Conservation (phyloP, 176 grass and related monocot genomes). For the Lolium rigidum region DNA sequence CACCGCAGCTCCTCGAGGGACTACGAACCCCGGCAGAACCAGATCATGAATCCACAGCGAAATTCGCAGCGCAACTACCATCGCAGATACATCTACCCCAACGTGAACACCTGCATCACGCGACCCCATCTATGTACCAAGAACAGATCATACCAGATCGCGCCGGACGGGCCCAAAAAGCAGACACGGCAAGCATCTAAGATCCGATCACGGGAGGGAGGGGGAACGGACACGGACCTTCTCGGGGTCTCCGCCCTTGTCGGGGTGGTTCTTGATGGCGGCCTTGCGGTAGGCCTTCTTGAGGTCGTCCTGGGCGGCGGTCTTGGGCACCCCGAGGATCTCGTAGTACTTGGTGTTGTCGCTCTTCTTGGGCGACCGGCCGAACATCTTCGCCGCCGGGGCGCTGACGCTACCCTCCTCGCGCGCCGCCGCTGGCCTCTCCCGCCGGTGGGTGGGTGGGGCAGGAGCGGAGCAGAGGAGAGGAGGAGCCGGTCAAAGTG, state of each 20-base stretch:
- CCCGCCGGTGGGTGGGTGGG: conserved; percentile 31
- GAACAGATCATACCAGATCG: conserved; percentile 27
- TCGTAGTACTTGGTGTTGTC: conserved; percentile 98
- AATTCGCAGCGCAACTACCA: neutral
- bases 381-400: conserved; percentile 77
- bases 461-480: conserved; percentile 33
- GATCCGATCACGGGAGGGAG: neutral
- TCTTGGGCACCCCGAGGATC: conserved; percentile 93
- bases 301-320: conserved; percentile 92
- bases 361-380: conserved; percentile 95
- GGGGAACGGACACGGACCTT: conserved; percentile 53
- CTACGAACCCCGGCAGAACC: neutral
- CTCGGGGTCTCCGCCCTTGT: conserved; percentile 98
- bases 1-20: neutral
- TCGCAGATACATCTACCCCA: neutral
- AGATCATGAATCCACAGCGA: conserved; percentile 11
- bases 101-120: neutral
- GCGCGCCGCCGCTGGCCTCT: conserved; percentile 41
- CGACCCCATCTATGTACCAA: conserved; percentile 25
- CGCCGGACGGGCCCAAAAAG: neutral
- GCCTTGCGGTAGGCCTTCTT: conserved; percentile 99
- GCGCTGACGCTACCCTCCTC: neutral
- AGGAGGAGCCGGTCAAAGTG: conserved; percentile 48
- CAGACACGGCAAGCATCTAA: neutral
- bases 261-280: conserved; percentile 98